phyloP scores from a whole-genome alignment of 805 yeast genomes.

The Metschnikowia matae region DNA sequence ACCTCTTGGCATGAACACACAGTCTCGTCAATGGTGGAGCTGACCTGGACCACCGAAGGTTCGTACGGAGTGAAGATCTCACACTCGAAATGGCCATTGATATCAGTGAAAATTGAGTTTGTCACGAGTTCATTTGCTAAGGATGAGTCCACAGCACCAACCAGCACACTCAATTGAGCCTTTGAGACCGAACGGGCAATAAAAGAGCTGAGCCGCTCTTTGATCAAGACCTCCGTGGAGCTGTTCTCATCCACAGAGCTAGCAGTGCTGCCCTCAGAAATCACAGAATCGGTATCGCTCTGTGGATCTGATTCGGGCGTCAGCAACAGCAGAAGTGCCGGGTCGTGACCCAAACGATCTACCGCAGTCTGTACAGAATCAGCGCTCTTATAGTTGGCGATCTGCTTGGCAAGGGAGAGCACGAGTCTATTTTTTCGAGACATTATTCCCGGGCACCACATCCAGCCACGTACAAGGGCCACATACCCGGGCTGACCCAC shows the following conservation, averaged over 20 bases:
- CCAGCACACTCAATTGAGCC: conserved; percentile 48
- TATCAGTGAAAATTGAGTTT: conserved; percentile 48
- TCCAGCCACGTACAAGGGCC: conserved; percentile 67
- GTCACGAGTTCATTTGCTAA: conserved; percentile 24
- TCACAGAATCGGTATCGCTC: conserved; percentile 12
- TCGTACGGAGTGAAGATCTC: conserved; percentile 51
- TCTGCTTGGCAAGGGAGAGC: conserved; percentile 63
- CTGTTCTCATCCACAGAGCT: conserved; percentile 7
- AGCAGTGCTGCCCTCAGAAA: conserved; percentile 9
- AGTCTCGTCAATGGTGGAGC: conserved; percentile 44
- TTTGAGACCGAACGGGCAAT: conserved; percentile 63
- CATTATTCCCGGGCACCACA: conserved; percentile 65
- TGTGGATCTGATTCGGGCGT: conserved; percentile 4
- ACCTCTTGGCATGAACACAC: conserved; percentile 45
- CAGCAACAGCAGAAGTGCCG: conserved; percentile 7
- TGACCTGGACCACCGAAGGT: conserved; percentile 57
- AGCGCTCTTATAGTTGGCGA: conserved; percentile 42
- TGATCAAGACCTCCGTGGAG: conserved; percentile 45
- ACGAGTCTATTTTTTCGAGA: conserved; percentile 68
- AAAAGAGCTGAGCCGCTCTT: conserved; percentile 65
- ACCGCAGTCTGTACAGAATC: conserved; percentile 16
- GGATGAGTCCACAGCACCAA: conserved; percentile 47
- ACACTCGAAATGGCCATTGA: conserved; percentile 60
- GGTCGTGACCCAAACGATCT: conserved; percentile 13
- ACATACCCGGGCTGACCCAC: conserved; percentile 36